A percentile compares a stretch with the other conserved stretches of the same genome.
Conservation (phyloP, 169 alveolate genomes). For the Cryptosporidium baileyi region DNA sequence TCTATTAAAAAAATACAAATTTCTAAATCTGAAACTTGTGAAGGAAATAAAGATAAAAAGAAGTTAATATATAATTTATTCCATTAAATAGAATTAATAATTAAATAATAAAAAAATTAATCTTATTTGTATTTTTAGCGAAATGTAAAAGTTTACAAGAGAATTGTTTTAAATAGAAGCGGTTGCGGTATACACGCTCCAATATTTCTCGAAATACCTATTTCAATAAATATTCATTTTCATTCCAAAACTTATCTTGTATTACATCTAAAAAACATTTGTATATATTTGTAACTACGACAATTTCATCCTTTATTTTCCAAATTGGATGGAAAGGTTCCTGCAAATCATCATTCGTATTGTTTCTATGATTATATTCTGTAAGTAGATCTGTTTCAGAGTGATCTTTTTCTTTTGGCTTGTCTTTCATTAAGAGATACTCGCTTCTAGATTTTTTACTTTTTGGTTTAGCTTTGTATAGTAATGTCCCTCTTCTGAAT, state of each 20-base stretch:
- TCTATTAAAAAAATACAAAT: too few relatives aligned
- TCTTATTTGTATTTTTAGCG: too few relatives aligned
- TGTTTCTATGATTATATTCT: background rate
- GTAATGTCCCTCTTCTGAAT: constrained; percentile 81
- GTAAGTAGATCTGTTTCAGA: background rate
- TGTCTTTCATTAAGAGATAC: constrained; percentile 51
- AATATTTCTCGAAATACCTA: background rate
- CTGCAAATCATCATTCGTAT: background rate
- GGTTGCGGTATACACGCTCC: too few relatives aligned
- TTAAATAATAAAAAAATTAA: too few relatives aligned
- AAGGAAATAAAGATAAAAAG: too few relatives aligned
- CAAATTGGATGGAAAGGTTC: constrained; percentile 21
- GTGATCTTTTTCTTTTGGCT: background rate
- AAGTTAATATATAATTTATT: too few relatives aligned
- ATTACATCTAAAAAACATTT: constrained; percentile 41
- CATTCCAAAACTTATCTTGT: constrained; percentile 44
- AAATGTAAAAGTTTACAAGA: too few relatives aligned
- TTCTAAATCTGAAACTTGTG: too few relatives aligned
- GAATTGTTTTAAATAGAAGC: too few relatives aligned
- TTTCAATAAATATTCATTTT: constrained; percentile 24
- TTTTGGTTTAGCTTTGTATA: constrained; percentile 72
- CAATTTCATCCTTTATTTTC: background rate
- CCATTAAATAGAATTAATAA: too few relatives aligned
- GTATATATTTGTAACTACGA: background rate
- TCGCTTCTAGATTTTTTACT: constrained; percentile 70